Evolutionary conservation across 345 rosid species (phyloP), one percentile per base, ranked within the genome.

Genomic region (Euphorbia pulcherrima): DNA sequence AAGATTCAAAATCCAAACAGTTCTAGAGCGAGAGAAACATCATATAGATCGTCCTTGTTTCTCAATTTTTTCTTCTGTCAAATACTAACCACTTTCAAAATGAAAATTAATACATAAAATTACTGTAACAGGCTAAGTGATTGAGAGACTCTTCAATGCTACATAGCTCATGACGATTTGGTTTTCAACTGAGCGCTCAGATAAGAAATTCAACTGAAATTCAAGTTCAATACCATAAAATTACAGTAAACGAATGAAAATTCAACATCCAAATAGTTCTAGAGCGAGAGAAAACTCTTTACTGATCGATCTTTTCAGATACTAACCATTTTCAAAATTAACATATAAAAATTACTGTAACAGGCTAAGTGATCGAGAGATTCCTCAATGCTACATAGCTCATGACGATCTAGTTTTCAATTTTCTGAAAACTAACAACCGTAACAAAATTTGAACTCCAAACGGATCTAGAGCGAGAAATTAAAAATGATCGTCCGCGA

Each of bases 201-300:
- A 53, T 0, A 53, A 21, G 24, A 20, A 50, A 18, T 18, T 6
- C 17, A 17, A 16, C 4, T 33, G 37, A 33, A 33, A 33, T 33
- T 33, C 37, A 11, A 44, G n/a, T 44, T 44, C 50, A 44, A 6
- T 14, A 44, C 17, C 50, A 44, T 44, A 44, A 44, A 44, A 44
- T 7, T 44, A 33, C 37, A 33, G 3, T 48, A 4, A n/a, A 18
- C 8, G n/a, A 48, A 48, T 6, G 52, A 48, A 17, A 48, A 48
- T 17, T 47, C 16, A 46, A 64, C 47, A 47, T 64, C 54, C 60
- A 70, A 21, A 33, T 53, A 24, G 54, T 64, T 69, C n/a, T 71
- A 20, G 60, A 18, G 23, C 54, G 9, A 18, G 68, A 27, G 17
- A 33, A 33, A 33, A n/a, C n/a, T n/a, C n/a, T n/a, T n/a, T n/a